Conservation (phyloP, 1,284 basidiomycete species). For the Pseudozyma hubeiensis region DNA sequence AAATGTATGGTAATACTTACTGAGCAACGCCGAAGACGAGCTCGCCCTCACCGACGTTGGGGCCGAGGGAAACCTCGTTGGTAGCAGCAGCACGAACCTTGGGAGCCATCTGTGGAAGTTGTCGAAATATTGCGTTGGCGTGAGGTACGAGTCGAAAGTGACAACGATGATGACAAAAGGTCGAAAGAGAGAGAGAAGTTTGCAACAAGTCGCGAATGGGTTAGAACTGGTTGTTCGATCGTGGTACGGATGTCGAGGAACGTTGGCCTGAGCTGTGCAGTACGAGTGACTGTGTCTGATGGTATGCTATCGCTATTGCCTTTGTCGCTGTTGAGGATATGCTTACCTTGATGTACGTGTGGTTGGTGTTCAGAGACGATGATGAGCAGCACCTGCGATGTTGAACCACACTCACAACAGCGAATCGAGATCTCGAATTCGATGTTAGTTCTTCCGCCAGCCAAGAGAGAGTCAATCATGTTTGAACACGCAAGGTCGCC, state of each 20-base stretch:
- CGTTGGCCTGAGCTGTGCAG: neutral
- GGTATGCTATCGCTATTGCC: neutral
- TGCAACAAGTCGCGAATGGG: constrained; percentile 1
- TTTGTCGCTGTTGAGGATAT: constrained; percentile 20
- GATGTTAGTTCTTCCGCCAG: constrained; percentile 1
- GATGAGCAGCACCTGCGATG: constrained; percentile 24
- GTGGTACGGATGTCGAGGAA: neutral
- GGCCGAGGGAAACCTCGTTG: constrained; percentile 67
- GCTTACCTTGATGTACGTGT: constrained; percentile 52
- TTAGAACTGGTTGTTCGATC: constrained; percentile 24
- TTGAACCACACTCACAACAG: constrained; percentile 13
- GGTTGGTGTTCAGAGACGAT: constrained; percentile 41
- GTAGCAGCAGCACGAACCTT: constrained; percentile 63
- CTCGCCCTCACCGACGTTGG: constrained; percentile 68
- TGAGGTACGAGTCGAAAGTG: neutral
- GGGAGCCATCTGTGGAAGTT: constrained; percentile 61
- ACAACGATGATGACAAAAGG: constrained; percentile 4
- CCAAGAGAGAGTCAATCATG: no score
- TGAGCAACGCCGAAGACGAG: constrained; percentile 68
- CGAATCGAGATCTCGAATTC: neutral
- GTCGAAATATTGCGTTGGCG: neutral
- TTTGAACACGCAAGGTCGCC: neutral
- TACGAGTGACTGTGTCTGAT: neutral
- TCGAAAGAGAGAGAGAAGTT: neutral
- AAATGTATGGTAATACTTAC: constrained; percentile 46